Evolutionary conservation across 2,329 filamentous ascomycete genomes (phyloP), one percentile per base, ranked within the genome.

Genomic region (Ophiostoma himal-ulmi): DNA sequence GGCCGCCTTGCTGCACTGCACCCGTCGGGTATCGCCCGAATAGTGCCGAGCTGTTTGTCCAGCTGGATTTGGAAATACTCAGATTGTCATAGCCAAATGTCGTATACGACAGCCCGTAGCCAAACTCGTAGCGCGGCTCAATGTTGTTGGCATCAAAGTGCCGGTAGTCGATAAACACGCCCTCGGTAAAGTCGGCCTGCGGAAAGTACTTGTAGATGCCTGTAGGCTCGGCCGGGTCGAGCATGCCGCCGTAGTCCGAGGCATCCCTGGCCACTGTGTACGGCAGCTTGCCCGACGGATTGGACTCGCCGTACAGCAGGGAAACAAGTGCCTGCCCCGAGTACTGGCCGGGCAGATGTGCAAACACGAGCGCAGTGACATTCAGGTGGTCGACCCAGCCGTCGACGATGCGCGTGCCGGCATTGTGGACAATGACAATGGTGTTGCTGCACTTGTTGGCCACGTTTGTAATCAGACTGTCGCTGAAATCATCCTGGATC

Each of bases 401-500:
- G 71, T 89, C 88, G 0, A 90, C 83, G 0, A 88, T 76, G 1
- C 88, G 82, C 17, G 83, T 80, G 0, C 88, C 88, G 1, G 86
- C 86, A 60, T 89, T 89, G 76, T 90, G 88, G 7, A 90, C 81
- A 0, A 89, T 80, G 1, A 90, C 88, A n/a, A 90, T 82, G 0
- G 88, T 89, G 73, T 87, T 89, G 74, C 80, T 81, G 77, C 87
- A 90, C 52, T 82, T 80, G 13, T 80, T 78, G 0, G 89, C 88
- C 0, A 90, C 86, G 41, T 84, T 83, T 0, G 77, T 78, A 54
- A 90, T 82, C 0, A 90, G 79, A 0, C 77, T 78, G 73, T 90
- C 87, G 0, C 85, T 88, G 68, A 86, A 86, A 72, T 89, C 89
- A 76, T 94, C 91, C 44, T 83, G 83, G 67, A 93, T 81, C 6